Evolutionary conservation across 192 early-diverging fungal species (phyloP), one percentile per base, ranked within the genome.

Genomic region (Coemansia sp.): DNA sequence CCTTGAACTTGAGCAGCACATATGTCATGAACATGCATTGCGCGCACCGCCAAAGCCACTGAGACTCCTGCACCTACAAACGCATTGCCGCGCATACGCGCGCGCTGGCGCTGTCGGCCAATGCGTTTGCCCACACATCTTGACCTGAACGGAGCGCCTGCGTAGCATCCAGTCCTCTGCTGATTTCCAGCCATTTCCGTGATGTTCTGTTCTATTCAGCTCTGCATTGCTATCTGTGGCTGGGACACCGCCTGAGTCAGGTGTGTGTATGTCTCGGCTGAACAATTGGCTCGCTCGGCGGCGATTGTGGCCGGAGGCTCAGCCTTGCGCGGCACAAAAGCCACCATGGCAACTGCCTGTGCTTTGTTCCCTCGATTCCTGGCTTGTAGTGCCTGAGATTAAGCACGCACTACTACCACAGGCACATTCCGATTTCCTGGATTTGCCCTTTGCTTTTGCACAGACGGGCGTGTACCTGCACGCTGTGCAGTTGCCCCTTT

Each of bases 401-500:
- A 35, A 35, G 32, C 32, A 35, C 32, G 32, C 32, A 35, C 32
- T 35, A 35, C 32, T 35, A 35, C 32, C 58, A 48, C 58, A 15
- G 27, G 23, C 22, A 32, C 66, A 68, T 65, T 74, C 72, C 51
- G 72, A 74, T 74, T 74, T 74, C 38, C 69, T 51, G 41, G 75
- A 67, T 71, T 62, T 71, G 60, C 65, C 43, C 17, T 56, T 22
- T 48, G 23, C 39, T 14, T 60, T 24, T 25, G 17, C 25, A 32
- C 25, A 39, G 12, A 63, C 49, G 49, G 49, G 19, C 7, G 49
- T 17, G 7, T 19, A 15, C 23, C 51, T 53, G 51, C 48, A 21
- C 48, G 48, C n/a, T n/a, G 19, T 21, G 15, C 48, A 21, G 17
- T n/a, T 21, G 48, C 48, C 17, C 48, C 48, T n/a, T 49, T 7